These are phyloP conservation scores for Exophiala sp. DNA, from an alignment of 2,329 filamentous ascomycete genomes.

Conservation along the genomic window DNA sequence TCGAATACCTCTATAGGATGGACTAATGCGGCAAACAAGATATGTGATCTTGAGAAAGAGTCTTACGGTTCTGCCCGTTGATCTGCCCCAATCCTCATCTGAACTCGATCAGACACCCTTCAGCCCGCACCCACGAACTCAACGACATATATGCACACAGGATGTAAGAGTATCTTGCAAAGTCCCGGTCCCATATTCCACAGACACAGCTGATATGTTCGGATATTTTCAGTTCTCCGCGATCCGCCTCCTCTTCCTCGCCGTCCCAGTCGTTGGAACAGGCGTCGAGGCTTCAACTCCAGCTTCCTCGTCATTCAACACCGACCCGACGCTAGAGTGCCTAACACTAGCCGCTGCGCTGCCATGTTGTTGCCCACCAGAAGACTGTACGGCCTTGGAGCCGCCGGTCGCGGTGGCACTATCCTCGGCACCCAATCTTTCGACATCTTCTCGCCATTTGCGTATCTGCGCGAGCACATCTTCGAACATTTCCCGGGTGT, in stretches of 20 bases:
- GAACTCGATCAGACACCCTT: no score
- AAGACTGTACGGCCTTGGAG: slow-evolving; percentile 2
- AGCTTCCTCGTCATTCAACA: slow-evolving; percentile 15
- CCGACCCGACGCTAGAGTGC: slow-evolving; percentile 23
- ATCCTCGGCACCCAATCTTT: slow-evolving; percentile 28
- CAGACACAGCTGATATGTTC: background rate
- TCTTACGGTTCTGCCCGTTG: no score
- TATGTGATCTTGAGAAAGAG: no score
- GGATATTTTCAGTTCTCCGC: slow-evolving; percentile 17
- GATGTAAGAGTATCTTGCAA: no score
- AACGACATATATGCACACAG: no score
- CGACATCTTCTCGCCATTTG: slow-evolving; percentile 65
- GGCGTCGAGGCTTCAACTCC: slow-evolving; percentile 6
- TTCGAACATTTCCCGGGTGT: slow-evolving; percentile 82
- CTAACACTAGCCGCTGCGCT: slow-evolving; percentile 14
- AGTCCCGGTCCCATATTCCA: no score
- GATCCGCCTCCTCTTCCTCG: slow-evolving; percentile 25
- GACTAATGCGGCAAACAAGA: no score
- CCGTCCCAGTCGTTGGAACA: slow-evolving; percentile 13
- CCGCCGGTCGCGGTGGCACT: background rate
- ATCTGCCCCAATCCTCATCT: no score
- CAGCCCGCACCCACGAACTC: no score
- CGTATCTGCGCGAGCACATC: slow-evolving; percentile 75
- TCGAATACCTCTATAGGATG: no score
- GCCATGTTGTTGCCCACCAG: slow-evolving; percentile 1